These are phyloP conservation scores for Xylaria intraflava DNA, from an alignment of 495 filamentous ascomycete species.

Conservation along the genomic window DNA sequence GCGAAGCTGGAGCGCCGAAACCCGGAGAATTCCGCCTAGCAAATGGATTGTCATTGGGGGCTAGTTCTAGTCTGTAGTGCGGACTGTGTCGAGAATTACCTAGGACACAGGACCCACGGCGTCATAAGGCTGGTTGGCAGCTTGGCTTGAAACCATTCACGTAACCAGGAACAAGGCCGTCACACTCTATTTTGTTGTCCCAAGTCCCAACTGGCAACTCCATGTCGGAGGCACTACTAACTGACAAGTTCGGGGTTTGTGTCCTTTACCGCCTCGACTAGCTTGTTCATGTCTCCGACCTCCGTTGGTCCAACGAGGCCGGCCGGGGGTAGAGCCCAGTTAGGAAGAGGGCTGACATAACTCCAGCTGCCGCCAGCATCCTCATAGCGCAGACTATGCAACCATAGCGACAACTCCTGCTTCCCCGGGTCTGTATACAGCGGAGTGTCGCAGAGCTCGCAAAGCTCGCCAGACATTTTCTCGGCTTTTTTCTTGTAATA, in stretches of 20 bases:
- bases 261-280: constrained; percentile 41
- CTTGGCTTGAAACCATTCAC: not conserved
- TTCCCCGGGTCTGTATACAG: constrained; percentile 85
- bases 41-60: not conserved
- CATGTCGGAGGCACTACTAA: not conserved
- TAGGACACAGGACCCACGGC: too few species aligned
- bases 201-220: too few species aligned
- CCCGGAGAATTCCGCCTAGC: not conserved
- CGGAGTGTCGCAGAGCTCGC: constrained; percentile 74
- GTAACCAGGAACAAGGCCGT: not conserved
- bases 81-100: too few species aligned
- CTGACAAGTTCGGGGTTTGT: constrained; percentile 25
- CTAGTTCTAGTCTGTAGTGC: not conserved
- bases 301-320: constrained; percentile 53
- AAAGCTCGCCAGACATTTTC: constrained; percentile 79
- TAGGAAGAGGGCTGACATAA: constrained; percentile 77
- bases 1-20: not conserved
- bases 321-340: constrained; percentile 75
- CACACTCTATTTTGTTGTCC: not conserved
- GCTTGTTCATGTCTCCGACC: constrained; percentile 47
- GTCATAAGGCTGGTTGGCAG: too few species aligned
- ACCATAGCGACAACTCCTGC: constrained; percentile 87
- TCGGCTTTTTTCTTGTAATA: constrained; percentile 85
- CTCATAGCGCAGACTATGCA: constrained; percentile 86
- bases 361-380: constrained; percentile 74